Evolutionary conservation across 805 yeast genomes (phyloP).

Genomic region (Metschnikowia santaceciliae): DNA sequence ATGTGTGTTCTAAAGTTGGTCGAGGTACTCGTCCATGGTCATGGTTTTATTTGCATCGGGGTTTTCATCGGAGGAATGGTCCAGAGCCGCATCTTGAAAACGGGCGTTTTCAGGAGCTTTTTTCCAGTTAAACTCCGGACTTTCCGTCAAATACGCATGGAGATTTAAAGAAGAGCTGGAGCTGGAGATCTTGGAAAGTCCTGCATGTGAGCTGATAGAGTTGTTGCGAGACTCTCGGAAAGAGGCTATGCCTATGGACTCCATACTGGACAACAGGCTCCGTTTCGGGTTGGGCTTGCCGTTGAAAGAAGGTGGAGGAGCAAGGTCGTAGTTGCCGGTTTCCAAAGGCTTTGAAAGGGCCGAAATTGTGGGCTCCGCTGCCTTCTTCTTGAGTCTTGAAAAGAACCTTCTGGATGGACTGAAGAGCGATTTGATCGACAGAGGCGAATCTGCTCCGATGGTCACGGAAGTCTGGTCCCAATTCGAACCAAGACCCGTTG

Average conservation of each 20-base stretch:
- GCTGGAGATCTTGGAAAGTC: constrained; percentile 33
- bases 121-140: constrained; percentile 10
- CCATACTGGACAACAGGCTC: constrained; percentile 13
- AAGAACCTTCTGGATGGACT: constrained; percentile 39
- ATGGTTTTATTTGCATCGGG: constrained; percentile 16
- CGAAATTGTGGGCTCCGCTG: constrained; percentile 24
- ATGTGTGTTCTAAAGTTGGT: background rate
- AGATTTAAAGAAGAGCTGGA: constrained; percentile 39
- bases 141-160: constrained; percentile 41
- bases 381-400: constrained; percentile 22
- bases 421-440: constrained; percentile 27
- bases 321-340: constrained; percentile 22
- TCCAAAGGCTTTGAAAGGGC: constrained; percentile 27
- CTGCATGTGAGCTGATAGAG: constrained; percentile 24
- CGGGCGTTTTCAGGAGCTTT: background rate
- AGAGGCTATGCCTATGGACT: constrained; percentile 5
- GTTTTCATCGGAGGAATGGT: background rate
- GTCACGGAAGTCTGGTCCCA: constrained; percentile 19
- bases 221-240: constrained; percentile 23
- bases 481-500: background rate
- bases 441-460: constrained; percentile 39
- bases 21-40: constrained; percentile 18
- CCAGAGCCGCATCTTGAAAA: background rate
- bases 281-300: constrained; percentile 7
- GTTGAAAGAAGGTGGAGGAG: constrained; percentile 37